A percentile compares a stretch with the other conserved stretches of the same genome.
Conservation (phyloP, 1,284 basidiomycete species). For the Malassezia dermatis region DNA sequence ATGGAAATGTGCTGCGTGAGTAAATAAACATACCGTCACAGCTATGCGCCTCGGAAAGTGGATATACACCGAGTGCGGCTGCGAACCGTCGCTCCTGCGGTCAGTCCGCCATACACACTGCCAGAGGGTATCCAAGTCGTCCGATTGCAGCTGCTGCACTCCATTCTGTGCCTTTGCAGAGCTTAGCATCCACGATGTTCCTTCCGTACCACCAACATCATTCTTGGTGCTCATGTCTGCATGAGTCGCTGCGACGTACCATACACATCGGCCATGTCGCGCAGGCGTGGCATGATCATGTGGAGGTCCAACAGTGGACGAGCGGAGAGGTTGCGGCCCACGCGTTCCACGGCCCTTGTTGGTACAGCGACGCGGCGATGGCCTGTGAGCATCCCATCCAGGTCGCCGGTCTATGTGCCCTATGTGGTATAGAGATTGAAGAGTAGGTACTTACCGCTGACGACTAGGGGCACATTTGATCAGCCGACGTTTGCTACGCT, state of each 20-base stretch:
- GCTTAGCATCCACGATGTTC: conserved; percentile 88
- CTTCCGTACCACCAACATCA: conserved; percentile 36
- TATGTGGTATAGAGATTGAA: conserved; percentile 88
- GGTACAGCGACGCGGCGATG: neutral
- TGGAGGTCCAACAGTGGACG: neutral
- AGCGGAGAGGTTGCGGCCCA: neutral
- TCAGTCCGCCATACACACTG: conserved; percentile 59
- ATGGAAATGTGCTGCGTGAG: conserved; percentile 71
- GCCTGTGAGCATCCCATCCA: conserved; percentile 83
- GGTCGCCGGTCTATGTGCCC: conserved; percentile 76
- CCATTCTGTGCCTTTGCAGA: conserved; percentile 95
- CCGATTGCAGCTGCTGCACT: conserved; percentile 77
- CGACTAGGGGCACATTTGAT: neutral
- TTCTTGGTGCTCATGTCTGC: conserved; percentile 34
- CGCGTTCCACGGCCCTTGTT: neutral
- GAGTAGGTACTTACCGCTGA: conserved; percentile 54
- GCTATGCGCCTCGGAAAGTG: conserved; percentile 83
- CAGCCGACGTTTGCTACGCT: conserved; percentile 30
- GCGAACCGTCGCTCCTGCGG: conserved; percentile 82
- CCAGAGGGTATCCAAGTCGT: conserved; percentile 88
- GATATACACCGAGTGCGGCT: conserved; percentile 88
- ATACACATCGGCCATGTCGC: conserved; percentile 10
- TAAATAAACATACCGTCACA: conserved; percentile 59
- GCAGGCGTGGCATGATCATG: conserved; percentile 6
- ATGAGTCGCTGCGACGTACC: conserved; percentile 3